phyloP scores from a whole-genome alignment of 1,284 basidiomycete species.

The Clitocybe nebularis region DNA sequence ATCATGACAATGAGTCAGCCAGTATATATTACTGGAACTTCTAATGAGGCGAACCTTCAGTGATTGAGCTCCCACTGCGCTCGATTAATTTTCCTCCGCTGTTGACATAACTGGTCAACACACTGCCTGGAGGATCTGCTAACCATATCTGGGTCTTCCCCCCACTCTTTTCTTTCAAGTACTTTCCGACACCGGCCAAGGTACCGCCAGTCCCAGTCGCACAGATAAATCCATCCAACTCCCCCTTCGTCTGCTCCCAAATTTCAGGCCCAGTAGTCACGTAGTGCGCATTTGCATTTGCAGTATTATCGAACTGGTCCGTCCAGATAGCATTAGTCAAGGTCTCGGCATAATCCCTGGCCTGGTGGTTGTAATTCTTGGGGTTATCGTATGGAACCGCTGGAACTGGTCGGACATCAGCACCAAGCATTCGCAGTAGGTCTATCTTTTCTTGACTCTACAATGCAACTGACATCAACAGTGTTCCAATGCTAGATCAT shows the following conservation, averaged over 20 bases:
- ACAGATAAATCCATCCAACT: constrained; percentile 88
- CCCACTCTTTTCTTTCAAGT: constrained; percentile 78
- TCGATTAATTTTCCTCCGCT: constrained; percentile 82
- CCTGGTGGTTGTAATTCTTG: constrained; percentile 98
- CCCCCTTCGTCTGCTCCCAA: constrained; percentile 84
- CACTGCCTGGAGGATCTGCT: constrained; percentile 95
- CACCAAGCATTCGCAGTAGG: constrained; percentile 93
- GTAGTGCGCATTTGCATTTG: constrained; percentile 90
- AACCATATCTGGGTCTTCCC: constrained; percentile 90
- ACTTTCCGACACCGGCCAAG: constrained; percentile 85
- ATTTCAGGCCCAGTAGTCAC: constrained; percentile 94
- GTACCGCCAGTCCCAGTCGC: constrained; percentile 96
- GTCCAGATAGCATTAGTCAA: constrained; percentile 96
- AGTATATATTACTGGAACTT: constrained; percentile 1
- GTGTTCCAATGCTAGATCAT: background rate
- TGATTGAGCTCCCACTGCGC: constrained; percentile 87
- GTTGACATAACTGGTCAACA: constrained; percentile 83
- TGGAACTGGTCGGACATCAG: constrained; percentile 93
- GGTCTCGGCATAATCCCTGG: constrained; percentile 80
- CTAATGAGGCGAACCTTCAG: constrained; percentile 69
- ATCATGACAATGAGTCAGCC: constrained; percentile 10
- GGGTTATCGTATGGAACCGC: constrained; percentile 97
- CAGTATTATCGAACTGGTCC: constrained; percentile 97
- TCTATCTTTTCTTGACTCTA: constrained; percentile 98
- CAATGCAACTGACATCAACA: background rate